phyloP scores from a whole-genome alignment of 1,284 basidiomycete genomes.

The Microbotryomycetes sp. region DNA sequence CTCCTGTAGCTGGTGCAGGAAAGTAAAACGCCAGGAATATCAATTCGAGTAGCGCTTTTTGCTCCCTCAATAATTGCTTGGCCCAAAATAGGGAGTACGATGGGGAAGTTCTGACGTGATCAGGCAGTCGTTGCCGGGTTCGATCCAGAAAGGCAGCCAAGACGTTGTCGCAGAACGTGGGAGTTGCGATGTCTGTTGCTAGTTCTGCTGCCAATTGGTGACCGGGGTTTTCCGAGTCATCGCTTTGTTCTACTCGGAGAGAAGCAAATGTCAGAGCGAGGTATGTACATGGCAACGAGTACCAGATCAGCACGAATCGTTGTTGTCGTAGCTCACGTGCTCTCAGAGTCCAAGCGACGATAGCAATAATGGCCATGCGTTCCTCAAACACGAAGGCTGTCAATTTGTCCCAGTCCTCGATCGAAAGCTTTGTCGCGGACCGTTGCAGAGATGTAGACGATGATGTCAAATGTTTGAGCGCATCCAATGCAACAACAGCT shows the following conservation, averaged over 20 bases:
- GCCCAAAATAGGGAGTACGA: slow-evolving; percentile 62
- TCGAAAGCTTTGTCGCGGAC: slow-evolving; percentile 2
- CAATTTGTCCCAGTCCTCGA: slow-evolving; percentile 30
- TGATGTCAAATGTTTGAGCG: too few species aligned
- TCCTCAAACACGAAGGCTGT: slow-evolving; percentile 35
- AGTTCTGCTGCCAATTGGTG: slow-evolving; percentile 53
- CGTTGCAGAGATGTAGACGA: neutral
- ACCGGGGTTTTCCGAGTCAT: slow-evolving; percentile 45
- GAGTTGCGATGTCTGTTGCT: slow-evolving; percentile 57
- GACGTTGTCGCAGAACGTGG: slow-evolving; percentile 54
- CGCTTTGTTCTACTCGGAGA: slow-evolving; percentile 16
- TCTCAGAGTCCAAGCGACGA: slow-evolving; percentile 25
- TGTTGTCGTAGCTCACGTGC: slow-evolving; percentile 13
- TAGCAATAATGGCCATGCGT: slow-evolving; percentile 31
- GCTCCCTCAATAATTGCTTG: slow-evolving; percentile 70
- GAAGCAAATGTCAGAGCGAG: neutral
- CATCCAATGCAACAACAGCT: slow-evolving; percentile 8
- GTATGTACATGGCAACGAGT: neutral
- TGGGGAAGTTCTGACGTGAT: slow-evolving; percentile 52
- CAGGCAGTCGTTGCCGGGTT: slow-evolving; percentile 53
- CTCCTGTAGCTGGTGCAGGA: slow-evolving; percentile 59
- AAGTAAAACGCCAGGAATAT: slow-evolving; percentile 77
- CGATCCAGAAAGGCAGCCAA: slow-evolving; percentile 51
- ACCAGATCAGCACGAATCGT: neutral
- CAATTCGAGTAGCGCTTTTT: slow-evolving; percentile 70